Conservation (phyloP, 2,329 filamentous ascomycete species). For the Arthrocladium fulminans region DNA sequence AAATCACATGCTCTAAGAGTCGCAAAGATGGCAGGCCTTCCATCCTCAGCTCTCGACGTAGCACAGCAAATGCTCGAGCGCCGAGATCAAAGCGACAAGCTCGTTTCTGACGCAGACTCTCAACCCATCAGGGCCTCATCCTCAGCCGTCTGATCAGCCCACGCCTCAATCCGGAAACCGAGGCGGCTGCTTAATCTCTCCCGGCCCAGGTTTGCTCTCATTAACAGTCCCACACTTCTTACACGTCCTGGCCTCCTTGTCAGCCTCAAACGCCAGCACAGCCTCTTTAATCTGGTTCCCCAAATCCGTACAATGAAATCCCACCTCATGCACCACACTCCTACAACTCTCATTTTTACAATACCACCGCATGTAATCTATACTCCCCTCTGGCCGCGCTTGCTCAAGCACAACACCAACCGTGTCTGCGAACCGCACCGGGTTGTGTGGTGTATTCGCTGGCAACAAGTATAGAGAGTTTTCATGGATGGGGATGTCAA, state of each 20-base stretch:
- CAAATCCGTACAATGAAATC: slow-evolving; percentile 81
- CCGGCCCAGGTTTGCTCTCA: slow-evolving; percentile 39
- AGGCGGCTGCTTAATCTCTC: slow-evolving; percentile 36
- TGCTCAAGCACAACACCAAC: slow-evolving; percentile 93
- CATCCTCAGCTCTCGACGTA: slow-evolving; percentile 59
- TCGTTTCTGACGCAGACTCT: not conserved
- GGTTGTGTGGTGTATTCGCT: slow-evolving; percentile 92
- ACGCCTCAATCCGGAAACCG: slow-evolving; percentile 22
- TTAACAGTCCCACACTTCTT: slow-evolving; percentile 66
- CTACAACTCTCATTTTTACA: slow-evolving; percentile 55
- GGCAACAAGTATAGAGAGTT: slow-evolving; percentile 91
- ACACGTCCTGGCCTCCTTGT: slow-evolving; percentile 64
- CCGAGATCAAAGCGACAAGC: not conserved
- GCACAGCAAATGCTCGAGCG: slow-evolving; percentile 38
- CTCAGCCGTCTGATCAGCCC: not conserved
- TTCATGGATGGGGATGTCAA: slow-evolving; percentile 81
- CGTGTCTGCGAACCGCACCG: slow-evolving; percentile 83
- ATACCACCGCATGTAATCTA: slow-evolving; percentile 87
- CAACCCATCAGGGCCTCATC: slow-evolving; percentile 9
- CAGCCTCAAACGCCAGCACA: slow-evolving; percentile 69
- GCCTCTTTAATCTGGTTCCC: slow-evolving; percentile 91
- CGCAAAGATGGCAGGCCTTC: slow-evolving; percentile 75
- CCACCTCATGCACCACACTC: slow-evolving; percentile 70
- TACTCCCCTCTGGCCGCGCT: slow-evolving; percentile 56
- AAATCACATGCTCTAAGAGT: slow-evolving; percentile 90